A percentile compares a stretch with the other conserved stretches of the same genome.
These are phyloP conservation scores for Funneliformis caledonium DNA, from an alignment of 371 early-diverging fungal species.

Conservation along the genomic window DNA sequence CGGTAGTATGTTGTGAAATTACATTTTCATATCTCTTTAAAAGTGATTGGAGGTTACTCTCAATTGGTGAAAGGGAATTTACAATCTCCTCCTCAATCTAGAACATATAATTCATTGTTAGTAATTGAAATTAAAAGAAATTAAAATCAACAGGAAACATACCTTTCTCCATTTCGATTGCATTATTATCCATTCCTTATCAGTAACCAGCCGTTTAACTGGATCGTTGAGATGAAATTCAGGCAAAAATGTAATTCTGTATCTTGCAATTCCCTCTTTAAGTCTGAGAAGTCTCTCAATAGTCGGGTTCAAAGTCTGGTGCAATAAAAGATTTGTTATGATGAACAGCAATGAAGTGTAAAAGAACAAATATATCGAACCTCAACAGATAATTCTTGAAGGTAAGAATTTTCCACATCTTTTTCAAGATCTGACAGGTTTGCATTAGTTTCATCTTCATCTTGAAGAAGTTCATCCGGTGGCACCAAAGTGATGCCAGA, in stretches of 20 bases:
- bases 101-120: slow-evolving; percentile 2
- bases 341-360: slow-evolving; percentile 1
- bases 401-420: background rate
- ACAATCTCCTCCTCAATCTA: slow-evolving; percentile 32
- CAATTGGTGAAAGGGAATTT: slow-evolving; percentile 33
- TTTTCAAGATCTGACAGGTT: no score
- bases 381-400: background rate
- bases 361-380: background rate
- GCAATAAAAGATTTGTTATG: background rate
- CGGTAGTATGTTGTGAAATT: slow-evolving; percentile 18
- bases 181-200: slow-evolving; percentile 9
- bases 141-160: background rate
- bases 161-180: slow-evolving; percentile 6
- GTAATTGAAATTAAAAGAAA: background rate
- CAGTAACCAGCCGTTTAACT: background rate
- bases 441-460: no score
- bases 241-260: slow-evolving; percentile 1
- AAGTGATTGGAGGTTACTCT: slow-evolving; percentile 30
- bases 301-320: background rate
- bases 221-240: background rate
- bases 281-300: background rate
- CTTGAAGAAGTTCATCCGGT: no score
- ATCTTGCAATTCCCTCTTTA: slow-evolving; percentile 9
- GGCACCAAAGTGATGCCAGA: no score
- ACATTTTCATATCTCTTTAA: slow-evolving; percentile 25